A percentile compares a stretch with the other conserved stretches of the same genome.
phyloP scores from a whole-genome alignment of 2,329 filamentous ascomycete species.

The Apiospora phragmitis region DNA sequence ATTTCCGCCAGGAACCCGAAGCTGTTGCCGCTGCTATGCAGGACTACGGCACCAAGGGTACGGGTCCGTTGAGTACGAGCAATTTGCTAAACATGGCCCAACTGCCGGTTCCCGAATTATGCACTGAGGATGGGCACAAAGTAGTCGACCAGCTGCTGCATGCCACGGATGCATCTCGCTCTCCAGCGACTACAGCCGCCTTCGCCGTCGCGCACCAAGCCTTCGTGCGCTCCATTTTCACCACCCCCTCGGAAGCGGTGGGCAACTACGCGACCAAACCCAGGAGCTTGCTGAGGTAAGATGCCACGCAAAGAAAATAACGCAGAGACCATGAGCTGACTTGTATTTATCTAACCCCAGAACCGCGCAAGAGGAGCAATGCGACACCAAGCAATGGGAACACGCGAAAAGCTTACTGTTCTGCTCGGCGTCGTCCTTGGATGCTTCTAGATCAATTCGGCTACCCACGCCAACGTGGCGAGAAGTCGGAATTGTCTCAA shows the following conservation, averaged over 20 bases:
- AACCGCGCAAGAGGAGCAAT: too few relatives aligned
- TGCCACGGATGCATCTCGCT: background rate
- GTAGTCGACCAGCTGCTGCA: conserved; percentile 33
- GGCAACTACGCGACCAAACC: conserved; percentile 10
- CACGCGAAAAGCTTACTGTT: too few relatives aligned
- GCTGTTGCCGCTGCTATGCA: conserved; percentile 23
- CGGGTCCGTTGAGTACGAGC: conserved; percentile 23
- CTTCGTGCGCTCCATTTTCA: conserved; percentile 11
- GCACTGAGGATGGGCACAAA: conserved; percentile 27
- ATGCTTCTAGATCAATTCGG: too few relatives aligned
- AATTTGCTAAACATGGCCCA: conserved; percentile 22
- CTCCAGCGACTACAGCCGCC: background rate
- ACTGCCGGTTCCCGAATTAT: conserved; percentile 22
- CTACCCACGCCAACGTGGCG: too few relatives aligned
- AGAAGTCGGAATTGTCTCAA: too few relatives aligned
- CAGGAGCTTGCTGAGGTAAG: too few relatives aligned
- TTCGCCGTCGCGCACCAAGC: conserved; percentile 4
- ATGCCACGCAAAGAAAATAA: too few relatives aligned
- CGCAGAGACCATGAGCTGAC: too few relatives aligned
- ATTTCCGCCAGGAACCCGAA: conserved; percentile 21
- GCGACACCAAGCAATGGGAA: too few relatives aligned
- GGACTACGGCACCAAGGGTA: conserved; percentile 19
- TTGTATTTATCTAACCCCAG: too few relatives aligned
- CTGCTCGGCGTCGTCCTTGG: too few relatives aligned
- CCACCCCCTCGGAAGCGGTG: background rate